Conservation (phyloP, 1,284 basidiomycete genomes). For the Leucoagaricus sp. region DNA sequence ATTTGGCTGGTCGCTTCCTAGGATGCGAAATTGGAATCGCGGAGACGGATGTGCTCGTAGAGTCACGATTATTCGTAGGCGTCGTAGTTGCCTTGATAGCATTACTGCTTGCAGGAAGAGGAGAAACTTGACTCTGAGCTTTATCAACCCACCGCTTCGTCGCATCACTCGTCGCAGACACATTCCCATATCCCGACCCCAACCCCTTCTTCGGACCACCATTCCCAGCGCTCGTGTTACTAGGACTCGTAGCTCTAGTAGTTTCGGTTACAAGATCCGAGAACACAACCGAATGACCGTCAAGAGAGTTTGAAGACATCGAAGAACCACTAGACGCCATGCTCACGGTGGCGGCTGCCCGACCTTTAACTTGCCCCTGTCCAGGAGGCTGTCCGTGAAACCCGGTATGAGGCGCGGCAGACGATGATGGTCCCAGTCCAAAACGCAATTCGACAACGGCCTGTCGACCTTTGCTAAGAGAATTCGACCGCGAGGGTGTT, state of each 20-base stretch:
- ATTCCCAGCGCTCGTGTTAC: conserved; percentile 24
- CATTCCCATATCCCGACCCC: too few relatives aligned
- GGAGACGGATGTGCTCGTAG: not conserved
- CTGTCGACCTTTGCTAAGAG: conserved; percentile 5
- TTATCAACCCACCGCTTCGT: conserved; percentile 3
- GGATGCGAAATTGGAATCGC: not conserved
- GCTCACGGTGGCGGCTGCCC: conserved; percentile 14
- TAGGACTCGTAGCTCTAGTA: conserved; percentile 30
- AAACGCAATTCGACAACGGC: conserved; percentile 2
- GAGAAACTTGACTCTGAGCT: too few relatives aligned
- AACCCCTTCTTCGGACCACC: conserved; percentile 1
- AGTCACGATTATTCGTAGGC: not conserved
- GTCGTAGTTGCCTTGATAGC: conserved; percentile 10
- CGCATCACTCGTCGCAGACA: conserved; percentile 5
- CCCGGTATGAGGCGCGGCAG: conserved; percentile 8
- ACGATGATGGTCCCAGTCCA: not conserved
- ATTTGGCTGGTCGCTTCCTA: not conserved
- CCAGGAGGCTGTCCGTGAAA: not conserved
- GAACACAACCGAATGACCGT: conserved; percentile 37
- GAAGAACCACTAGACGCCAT: conserved; percentile 33
- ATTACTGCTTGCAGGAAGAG: too few relatives aligned
- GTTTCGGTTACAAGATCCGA: conserved; percentile 33
- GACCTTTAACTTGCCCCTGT: conserved; percentile 16
- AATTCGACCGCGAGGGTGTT: conserved; percentile 22
- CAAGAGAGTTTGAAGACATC: conserved; percentile 40